phyloP scores from a whole-genome alignment of 139 green algal genomes.

The Mesotaenium endlicherianum region DNA sequence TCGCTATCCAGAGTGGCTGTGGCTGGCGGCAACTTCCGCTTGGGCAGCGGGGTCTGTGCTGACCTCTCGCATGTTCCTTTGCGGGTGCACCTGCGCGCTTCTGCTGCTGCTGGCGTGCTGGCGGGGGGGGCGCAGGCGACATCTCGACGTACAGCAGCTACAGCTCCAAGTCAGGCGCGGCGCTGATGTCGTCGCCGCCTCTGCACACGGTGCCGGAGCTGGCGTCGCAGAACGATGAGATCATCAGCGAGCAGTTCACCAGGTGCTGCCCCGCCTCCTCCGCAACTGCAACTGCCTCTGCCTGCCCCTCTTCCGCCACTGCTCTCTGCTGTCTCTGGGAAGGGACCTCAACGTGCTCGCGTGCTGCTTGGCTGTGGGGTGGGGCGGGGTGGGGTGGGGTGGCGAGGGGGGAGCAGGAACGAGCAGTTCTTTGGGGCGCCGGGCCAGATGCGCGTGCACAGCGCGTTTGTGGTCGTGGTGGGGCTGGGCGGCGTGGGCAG shows the following conservation, averaged over 20 bases:
- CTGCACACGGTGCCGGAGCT: no score
- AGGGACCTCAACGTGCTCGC: background rate
- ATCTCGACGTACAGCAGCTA: no score
- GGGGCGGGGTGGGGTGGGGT: background rate
- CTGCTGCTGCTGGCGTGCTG: no score
- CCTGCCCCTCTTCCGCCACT: background rate
- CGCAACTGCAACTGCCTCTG: background rate
- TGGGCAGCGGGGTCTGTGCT: no score
- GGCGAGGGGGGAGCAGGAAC: slow-evolving; percentile 73
- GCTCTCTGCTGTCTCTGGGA: background rate
- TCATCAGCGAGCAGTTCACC: slow-evolving; percentile 34
- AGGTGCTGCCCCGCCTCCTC: background rate
- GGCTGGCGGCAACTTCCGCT: no score
- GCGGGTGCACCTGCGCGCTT: no score
- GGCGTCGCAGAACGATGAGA: slow-evolving; percentile 21
- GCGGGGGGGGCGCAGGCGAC: no score
- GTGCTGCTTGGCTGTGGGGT: background rate
- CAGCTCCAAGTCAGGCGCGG: no score
- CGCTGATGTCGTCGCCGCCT: no score
- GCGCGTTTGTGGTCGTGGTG: slow-evolving; percentile 87
- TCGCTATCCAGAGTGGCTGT: no score
- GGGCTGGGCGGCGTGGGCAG: slow-evolving; percentile 91
- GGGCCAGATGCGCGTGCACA: slow-evolving; percentile 65
- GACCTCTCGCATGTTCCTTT: no score
- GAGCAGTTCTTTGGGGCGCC: slow-evolving; percentile 89